Conservation (phyloP, 305 asterid genomes). For the Fraxinus greggii region DNA sequence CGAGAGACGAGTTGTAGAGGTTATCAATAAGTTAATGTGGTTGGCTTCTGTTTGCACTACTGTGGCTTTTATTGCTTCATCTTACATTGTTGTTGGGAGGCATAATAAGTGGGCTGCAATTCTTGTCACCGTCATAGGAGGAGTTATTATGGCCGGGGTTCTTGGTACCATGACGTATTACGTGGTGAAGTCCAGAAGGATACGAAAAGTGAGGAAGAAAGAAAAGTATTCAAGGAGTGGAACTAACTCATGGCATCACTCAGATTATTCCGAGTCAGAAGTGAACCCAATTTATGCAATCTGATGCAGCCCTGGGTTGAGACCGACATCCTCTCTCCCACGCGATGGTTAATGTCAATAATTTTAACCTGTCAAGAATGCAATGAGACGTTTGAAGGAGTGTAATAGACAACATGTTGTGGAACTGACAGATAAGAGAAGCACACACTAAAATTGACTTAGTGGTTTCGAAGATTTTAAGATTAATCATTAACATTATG, state of each 20-base stretch:
- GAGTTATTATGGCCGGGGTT: constrained; percentile 64
- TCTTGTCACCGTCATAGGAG: constrained; percentile 64
- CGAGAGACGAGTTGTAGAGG: constrained; percentile 76
- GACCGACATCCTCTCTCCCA: background rate
- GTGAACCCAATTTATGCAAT: constrained; percentile 65
- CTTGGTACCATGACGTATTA: constrained; percentile 75
- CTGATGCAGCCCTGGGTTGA: constrained; percentile 26
- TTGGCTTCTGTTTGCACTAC: constrained; percentile 88
- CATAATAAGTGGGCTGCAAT: constrained; percentile 65
- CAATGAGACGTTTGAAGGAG: background rate
- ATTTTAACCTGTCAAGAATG: background rate
- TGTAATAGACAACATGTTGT: background rate
- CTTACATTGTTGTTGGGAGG: constrained; percentile 68
- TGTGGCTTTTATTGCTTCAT: constrained; percentile 73
- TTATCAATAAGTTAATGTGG: constrained; percentile 88
- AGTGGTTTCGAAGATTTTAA: background rate
- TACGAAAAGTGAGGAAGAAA: constrained; percentile 58
- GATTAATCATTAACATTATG: background rate
- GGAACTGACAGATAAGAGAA: background rate
- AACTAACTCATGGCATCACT: constrained; percentile 48
- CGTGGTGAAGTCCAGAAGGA: constrained; percentile 64
- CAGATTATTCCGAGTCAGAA: constrained; percentile 64
- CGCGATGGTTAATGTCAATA: background rate
- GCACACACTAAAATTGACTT: background rate
- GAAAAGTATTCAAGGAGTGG: constrained; percentile 63